Evolutionary conservation across 306 rosid genomes (phyloP).

Genomic region (Rosa persica): DNA sequence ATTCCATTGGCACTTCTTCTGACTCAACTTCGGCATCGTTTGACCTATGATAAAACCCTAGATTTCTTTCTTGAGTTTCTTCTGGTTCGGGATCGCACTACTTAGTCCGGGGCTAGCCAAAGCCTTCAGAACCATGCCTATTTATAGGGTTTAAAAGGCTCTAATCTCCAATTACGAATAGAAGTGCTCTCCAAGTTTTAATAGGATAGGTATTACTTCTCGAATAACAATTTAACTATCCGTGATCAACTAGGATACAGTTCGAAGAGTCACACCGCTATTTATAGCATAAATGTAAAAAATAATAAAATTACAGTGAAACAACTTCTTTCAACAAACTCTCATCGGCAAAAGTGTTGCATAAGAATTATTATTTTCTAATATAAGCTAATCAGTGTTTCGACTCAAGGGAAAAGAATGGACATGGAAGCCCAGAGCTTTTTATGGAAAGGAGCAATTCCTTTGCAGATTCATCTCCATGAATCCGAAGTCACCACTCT

Average conservation of each 20-base stretch:
- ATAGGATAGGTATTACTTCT: neutral
- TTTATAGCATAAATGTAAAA: too few relatives aligned
- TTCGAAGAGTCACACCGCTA: neutral
- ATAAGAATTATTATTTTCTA: too few relatives aligned
- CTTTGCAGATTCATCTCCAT: conserved; percentile 80
- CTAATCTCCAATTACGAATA: neutral
- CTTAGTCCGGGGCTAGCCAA: neutral
- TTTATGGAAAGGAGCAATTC: conserved; percentile 82
- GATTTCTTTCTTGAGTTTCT: neutral
- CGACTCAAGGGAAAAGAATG: conserved; percentile 35
- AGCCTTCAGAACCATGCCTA: neutral
- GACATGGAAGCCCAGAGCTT: conserved; percentile 54
- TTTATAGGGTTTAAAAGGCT: neutral
- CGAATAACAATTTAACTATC: neutral
- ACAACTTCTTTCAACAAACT: too few relatives aligned
- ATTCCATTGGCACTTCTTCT: neutral
- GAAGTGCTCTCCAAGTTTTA: neutral
- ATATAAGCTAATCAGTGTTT: too few relatives aligned
- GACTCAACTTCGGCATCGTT: neutral
- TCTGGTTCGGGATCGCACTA: neutral
- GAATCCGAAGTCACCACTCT: conserved; percentile 82
- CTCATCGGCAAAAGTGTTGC: too few relatives aligned
- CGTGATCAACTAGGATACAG: neutral
- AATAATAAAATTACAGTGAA: too few relatives aligned
- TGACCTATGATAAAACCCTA: neutral